Base-by-base conservation (phyloP, 805 yeast genomes). In the Saturnispora quitensis region DNA sequence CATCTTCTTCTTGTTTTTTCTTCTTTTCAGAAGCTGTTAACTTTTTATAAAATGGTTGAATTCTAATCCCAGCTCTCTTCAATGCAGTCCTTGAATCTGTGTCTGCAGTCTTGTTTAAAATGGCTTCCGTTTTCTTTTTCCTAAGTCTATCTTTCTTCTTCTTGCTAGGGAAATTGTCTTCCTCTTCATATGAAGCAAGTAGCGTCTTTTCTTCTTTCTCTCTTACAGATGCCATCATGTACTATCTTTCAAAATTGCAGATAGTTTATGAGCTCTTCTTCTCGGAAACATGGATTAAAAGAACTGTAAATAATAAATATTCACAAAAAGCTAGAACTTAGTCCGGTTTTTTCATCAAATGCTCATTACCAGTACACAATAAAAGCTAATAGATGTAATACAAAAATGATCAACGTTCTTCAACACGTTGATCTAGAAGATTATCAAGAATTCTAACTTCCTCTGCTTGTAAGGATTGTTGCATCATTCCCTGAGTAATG, bases 401-500 rank as follows among this genome's bases (percentile, higher is more conserved):
- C 45, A 43, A 15, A 25, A 8, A 27, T 17, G 8, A 1, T 45
- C 22, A 47, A 13, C 18, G 54, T 48, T 55, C 58, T n/a, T 50
- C 34, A 12, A 56, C 42, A 27, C 50, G 40, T 36, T 56, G 58
- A 13, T 59, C 56, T 6, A 63, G 24, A 7, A 62, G 43, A 31
- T 63, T 61, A 4, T 59, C 55, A 8, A 63, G 43, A 27, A 59
- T 61, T 31, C 62, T 50, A 12, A 58, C 62, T 47, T 63, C 65
- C 40, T 63, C 62, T 6, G 52, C 49, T 34, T 58, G 62, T 40
- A 58, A 17, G 34, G 61, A 55, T 25, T 56, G 56, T 13, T 56
- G 52, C 43, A 64, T 54, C 47, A 76, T 63, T 4, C 74, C 73
- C 4, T 73, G 67, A 1, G 76, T 73, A 45, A 77, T 68, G 20